Conservation (phyloP, 2,329 filamentous ascomycete species). For the Calonectria naviculata region DNA sequence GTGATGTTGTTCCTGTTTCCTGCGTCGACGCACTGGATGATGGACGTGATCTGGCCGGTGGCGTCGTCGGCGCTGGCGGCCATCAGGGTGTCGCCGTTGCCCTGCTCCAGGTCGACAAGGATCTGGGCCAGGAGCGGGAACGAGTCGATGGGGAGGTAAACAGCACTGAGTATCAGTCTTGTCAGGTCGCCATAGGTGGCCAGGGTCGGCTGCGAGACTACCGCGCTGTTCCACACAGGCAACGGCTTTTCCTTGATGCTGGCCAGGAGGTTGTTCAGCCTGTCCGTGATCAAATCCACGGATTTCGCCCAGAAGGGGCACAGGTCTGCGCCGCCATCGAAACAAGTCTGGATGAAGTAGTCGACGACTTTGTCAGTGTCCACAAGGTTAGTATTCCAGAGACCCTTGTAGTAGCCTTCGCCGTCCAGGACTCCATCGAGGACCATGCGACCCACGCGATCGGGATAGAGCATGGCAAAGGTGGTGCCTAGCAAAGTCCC, state of each 20-base stretch:
- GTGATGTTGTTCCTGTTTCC: constrained; percentile 2
- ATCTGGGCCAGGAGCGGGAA: neutral
- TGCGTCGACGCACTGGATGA: neutral
- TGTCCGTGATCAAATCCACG: neutral
- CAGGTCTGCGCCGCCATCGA: neutral
- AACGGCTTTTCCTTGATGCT: neutral
- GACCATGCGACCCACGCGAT: constrained; percentile 34
- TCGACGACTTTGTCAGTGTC: neutral
- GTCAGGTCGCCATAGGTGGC: neutral
- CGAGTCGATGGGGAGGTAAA: neutral
- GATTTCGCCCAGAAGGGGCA: neutral
- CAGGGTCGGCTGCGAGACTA: neutral
- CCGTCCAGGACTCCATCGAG: constrained; percentile 40
- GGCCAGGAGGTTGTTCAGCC: neutral
- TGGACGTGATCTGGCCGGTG: neutral
- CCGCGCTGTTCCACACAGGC: neutral
- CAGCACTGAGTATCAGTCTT: neutral
- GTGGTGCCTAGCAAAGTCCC: constrained; percentile 47
- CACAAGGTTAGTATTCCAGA: neutral
- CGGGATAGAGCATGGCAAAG: constrained; percentile 45
- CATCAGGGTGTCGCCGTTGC: neutral
- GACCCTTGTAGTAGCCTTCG: constrained; percentile 32
- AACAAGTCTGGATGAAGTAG: neutral
- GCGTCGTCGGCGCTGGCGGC: neutral
- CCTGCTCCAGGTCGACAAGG: neutral